Base-by-base conservation (phyloP, 306 rosid species). In the Carpinus viminea region DNA sequence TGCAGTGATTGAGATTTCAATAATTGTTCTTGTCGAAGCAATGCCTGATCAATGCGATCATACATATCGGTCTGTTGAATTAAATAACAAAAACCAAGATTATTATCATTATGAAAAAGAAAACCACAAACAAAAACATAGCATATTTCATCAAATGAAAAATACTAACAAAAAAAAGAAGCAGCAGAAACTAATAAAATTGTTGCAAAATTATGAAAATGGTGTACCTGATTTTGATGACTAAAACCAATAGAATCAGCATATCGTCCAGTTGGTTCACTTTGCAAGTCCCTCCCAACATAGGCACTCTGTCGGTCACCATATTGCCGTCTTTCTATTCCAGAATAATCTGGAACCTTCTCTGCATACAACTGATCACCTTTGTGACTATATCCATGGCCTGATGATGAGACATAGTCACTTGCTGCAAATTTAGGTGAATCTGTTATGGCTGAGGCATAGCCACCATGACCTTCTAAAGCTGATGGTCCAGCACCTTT, bases 21-120 rank as follows among this genome's bases (percentile, higher is more conserved):
- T 90, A 95, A 84, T 76, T 93, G 98, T 79, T 95, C 99, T 89
- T 90, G 99, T 71, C 98, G 93, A 81, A 91, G 96, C 88, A 95
- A 75, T 34, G 91, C 90, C 91, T 90, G 93, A 85, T 95, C 97
- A 76, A 91, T 85, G 81, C 94, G 93, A 43, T 95, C 98, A 87
- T 93, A 95, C 50, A 93, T 85, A 56, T 95, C 97, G 20, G 87
- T 70, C 89, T 95, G 92, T 81, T 75, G 79, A 77, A 17, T 38
- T 68, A 78, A 20, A 74, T 43, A 51, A 68, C 46, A 73, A 36
- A 51, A 56, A 60, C n/a, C 82, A 73, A 83, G 65, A 54, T 4
- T 68, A 68, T 26, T n/a, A n/a, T 41, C 31, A 78, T 20, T 43
- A 81, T 31, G 62, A 79, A n/a, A 11, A 2, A 74, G 34, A 51